Conservation (phyloP, 139 green algal species). For the Chlamydomonas schloesseri region DNA sequence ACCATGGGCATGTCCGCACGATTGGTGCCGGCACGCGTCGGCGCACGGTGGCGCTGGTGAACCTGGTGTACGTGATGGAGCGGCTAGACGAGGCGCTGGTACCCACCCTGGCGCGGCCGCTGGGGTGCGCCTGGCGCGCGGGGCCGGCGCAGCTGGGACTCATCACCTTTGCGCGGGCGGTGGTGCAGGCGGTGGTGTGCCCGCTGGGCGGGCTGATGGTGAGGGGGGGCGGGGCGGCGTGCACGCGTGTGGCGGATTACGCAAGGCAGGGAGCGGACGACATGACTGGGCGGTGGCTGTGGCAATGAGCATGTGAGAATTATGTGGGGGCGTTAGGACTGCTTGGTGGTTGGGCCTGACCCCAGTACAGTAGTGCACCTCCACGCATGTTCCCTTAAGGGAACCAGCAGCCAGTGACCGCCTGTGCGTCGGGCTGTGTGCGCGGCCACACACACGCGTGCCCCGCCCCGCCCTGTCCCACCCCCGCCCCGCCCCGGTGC, state of each 20-base stretch:
- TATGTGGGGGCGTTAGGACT: too few relatives aligned
- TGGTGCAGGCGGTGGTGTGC: background rate
- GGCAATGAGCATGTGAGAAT: too few relatives aligned
- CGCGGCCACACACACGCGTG: background rate
- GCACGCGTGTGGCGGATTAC: background rate
- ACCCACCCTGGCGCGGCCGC: background rate
- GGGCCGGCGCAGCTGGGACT: background rate
- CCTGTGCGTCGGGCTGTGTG: too few relatives aligned
- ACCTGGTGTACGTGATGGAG: conserved; percentile 5
- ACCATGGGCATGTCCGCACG: too few relatives aligned
- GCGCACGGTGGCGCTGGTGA: background rate
- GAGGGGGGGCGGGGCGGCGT: background rate
- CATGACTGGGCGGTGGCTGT: too few relatives aligned
- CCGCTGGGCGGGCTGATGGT: background rate
- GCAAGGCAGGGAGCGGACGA: too few relatives aligned
- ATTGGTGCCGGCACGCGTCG: too few relatives aligned
- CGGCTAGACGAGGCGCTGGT: conserved; percentile 11
- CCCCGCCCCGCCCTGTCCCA: background rate
- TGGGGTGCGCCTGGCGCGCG: background rate
- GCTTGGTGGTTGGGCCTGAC: too few relatives aligned
- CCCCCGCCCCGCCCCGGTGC: background rate
- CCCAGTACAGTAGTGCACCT: too few relatives aligned
- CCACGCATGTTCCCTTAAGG: too few relatives aligned
- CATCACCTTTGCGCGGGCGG: background rate
- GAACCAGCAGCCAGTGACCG: too few relatives aligned